These are phyloP conservation scores for Microcyclospora tardicrescens DNA, from an alignment of 2,329 filamentous ascomycete genomes.

Conservation along the genomic window DNA sequence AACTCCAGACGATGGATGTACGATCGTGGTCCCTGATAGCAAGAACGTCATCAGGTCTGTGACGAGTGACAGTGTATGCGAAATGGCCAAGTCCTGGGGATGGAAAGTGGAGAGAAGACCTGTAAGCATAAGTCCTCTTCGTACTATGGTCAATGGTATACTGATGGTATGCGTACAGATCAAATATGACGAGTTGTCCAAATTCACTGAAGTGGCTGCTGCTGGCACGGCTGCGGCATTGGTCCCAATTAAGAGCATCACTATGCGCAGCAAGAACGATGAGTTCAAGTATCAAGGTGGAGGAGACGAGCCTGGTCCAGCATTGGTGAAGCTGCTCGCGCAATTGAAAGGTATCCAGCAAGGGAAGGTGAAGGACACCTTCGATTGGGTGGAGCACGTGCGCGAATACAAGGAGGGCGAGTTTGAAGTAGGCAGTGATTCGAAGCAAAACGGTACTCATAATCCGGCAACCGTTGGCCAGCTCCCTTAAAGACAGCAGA, in stretches of 20 bases:
- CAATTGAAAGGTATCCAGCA: conserved; percentile 77
- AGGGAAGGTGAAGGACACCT: conserved; percentile 63
- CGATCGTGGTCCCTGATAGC: conserved; percentile 76
- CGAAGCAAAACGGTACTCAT: too few relatives aligned
- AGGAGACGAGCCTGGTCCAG: conserved; percentile 57
- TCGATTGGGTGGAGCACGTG: conserved; percentile 53
- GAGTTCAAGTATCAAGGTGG: conserved; percentile 43
- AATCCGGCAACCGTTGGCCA: too few relatives aligned
- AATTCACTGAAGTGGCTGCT: conserved; percentile 72
- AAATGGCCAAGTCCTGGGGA: conserved; percentile 64
- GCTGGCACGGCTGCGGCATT: conserved; percentile 84
- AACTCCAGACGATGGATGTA: conserved; percentile 40
- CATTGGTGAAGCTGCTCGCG: conserved; percentile 58
- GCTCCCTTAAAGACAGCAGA: too few relatives aligned
- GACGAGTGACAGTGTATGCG: conserved; percentile 64
- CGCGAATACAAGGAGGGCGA: conserved; percentile 24
- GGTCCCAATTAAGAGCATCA: conserved; percentile 85
- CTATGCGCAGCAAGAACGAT: conserved; percentile 47
- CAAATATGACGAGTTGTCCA: conserved; percentile 47
- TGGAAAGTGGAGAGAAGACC: conserved; percentile 71
- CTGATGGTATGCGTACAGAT: conserved; percentile 35
- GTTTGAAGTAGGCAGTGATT: conserved; percentile 9
- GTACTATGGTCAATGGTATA: background rate
- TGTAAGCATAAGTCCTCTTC: conserved; percentile 32
- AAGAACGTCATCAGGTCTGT: conserved; percentile 79